Conservation (phyloP, 169 alveolate genomes). For the Plasmodium blacklocki region DNA sequence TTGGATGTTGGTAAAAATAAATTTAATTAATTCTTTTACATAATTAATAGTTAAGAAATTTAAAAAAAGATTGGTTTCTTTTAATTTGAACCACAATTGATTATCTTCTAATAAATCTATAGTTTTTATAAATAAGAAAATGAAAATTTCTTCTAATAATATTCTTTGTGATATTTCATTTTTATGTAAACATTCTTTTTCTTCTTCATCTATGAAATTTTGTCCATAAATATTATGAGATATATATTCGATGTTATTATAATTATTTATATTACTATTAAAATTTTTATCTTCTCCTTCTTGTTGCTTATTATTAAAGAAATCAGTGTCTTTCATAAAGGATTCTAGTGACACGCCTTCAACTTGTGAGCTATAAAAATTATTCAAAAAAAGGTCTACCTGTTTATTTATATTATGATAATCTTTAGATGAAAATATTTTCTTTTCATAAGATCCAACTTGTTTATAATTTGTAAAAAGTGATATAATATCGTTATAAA, state of each 20-base stretch:
- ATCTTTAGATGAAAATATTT: slow-evolving; percentile 30
- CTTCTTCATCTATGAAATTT: slow-evolving; percentile 4
- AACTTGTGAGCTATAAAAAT: slow-evolving; percentile 9
- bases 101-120: slow-evolving; percentile 68
- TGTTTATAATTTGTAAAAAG: slow-evolving; percentile 39
- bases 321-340: slow-evolving; percentile 57
- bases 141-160: slow-evolving; percentile 65
- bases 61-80: slow-evolving; percentile 43
- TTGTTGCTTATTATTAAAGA: slow-evolving; percentile 15
- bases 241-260: neutral
- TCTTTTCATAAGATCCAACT: slow-evolving; percentile 32
- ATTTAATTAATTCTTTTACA: slow-evolving; percentile 37
- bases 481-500: slow-evolving; percentile 45
- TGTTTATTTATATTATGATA: slow-evolving; percentile 24
- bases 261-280: neutral
- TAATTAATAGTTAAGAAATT: slow-evolving; percentile 61
- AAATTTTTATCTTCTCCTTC: neutral
- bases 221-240: neutral
- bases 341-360: slow-evolving; percentile 30
- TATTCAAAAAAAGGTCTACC: slow-evolving; percentile 23
- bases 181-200: slow-evolving; percentile 53
- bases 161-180: slow-evolving; percentile 66
- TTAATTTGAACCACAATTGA: slow-evolving; percentile 16
- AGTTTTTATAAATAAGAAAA: slow-evolving; percentile 35
- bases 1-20: slow-evolving; percentile 42